Base-by-base conservation (phyloP, 2,329 filamentous ascomycete species). In the Fusarium continuum region DNA sequence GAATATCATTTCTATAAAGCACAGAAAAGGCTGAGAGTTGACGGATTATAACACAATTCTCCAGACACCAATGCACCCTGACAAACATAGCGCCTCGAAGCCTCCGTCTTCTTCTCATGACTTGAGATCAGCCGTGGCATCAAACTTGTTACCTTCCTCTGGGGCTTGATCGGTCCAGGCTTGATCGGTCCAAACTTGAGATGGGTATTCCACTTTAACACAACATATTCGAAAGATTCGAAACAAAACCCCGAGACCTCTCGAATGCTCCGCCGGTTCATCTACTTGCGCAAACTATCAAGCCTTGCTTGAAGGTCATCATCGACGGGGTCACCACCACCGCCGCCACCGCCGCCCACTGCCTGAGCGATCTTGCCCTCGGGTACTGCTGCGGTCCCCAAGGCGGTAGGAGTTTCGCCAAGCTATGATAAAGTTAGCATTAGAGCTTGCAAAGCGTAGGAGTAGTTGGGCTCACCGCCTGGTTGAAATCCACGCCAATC, bases 291-390 rank as follows among this genome's bases (percentile, higher is more conserved):
- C 65, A 98, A 80, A 76, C 93, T 96, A 75, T 98, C 92, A 47
- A 99, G 84, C 56, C 95, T 88, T 64, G 95, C 94, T 80, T 98
- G 93, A 22, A 99, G 85, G 75, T 97, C 95, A 72, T 97, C 92
- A 71, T 97, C 93, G n/a, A 87, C 88, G 6, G 85, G 81, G 70
- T 88, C 88, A 20, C 76, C 79, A 16, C 79, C 79, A 8, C 83
- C 89, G 44, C 82, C 78, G 16, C 79, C 79, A 10, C 82, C 83
- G 11, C 75, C 75, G 13, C 92, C 92, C 67, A 98, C 84, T 14
- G 94, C 93, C 75, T 98, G 91, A 40, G 95, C 94, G 61, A 98
- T 87, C 71, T 86, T 88, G 10, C 88, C 85, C 73, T 97, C 92
- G 6, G 90, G 80, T 6, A 90, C 88, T 6, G 88, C 81, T 50